Evolutionary conservation across 1,284 basidiomycete species (phyloP), one percentile per base, ranked within the genome.

Genomic region (Mycosarcoma mackinlayi): DNA sequence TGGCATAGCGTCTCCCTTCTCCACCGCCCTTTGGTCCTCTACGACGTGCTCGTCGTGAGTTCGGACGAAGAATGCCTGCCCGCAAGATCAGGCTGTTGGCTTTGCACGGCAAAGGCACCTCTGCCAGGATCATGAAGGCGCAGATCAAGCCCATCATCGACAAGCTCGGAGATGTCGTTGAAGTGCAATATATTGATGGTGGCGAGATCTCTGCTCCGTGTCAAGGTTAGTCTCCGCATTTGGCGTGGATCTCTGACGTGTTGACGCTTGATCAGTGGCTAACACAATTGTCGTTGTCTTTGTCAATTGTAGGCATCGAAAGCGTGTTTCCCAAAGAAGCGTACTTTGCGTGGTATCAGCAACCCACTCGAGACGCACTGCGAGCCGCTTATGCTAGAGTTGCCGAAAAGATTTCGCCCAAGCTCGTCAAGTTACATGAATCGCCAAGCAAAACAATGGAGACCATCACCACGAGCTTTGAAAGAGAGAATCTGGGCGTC

Each of bases 31-130:
- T 14, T 21, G 19, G 11, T n/a, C 30, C 23, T 4, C 13, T 34
- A 30, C 7, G 6, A n/a, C 24, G 6, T 23, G n/a, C 13, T 6
- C n/a, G 8, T 14, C 14, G 4, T 28, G 27, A 35, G 6, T 2
- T 10, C 8, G 25, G 23, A 1, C 13, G 18, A 21, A 57, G 13
- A 37, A 60, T 49, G 62, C 4, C 45, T 27, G 16, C 7, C 21
- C 50, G 51, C 39, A 71, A 58, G 47, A 19, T 52, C 10, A 38
- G 45, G 34, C 38, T 73, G 34, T 30, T 73, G 31, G 65, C 56
- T 1, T 33, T 73, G 52, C 70, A 73, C 35, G 70, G 70, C 58
- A 73, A 73, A 30, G 66, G 70, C 23, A 73, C 70, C 1, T 68
- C 61, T 31, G 65, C 57, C 13, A 50, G 50, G 25, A 69, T 73